Percentiles rank a stretch among this genome's conserved stretches.
phyloP scores from a whole-genome alignment of 306 rosid species.

The Fragaria iinumae region DNA sequence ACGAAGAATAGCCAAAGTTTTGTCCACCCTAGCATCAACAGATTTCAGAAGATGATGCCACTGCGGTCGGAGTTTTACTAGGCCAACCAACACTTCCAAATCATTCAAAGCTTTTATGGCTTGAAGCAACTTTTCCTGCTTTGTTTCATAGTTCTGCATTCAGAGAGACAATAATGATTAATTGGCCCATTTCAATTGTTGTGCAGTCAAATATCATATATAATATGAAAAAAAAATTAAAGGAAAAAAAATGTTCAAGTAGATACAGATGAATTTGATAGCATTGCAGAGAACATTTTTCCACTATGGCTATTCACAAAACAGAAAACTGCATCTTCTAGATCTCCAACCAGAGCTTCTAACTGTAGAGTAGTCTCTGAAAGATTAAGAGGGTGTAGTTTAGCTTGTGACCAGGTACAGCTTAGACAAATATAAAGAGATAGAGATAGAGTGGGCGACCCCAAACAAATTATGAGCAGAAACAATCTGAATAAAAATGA shows the following conservation, averaged over 20 bases:
- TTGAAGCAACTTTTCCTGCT: slow-evolving; percentile 57
- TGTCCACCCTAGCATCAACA: slow-evolving; percentile 64
- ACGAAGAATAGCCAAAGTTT: slow-evolving; percentile 52
- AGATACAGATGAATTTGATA: slow-evolving; percentile 37
- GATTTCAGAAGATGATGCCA: slow-evolving; percentile 58
- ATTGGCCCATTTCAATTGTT: slow-evolving; percentile 13
- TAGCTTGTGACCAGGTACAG: slow-evolving; percentile 32
- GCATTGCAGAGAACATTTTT: slow-evolving; percentile 45
- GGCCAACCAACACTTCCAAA: slow-evolving; percentile 45
- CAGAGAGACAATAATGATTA: slow-evolving; percentile 1
- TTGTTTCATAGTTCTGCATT: slow-evolving; percentile 52
- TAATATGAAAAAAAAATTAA: background rate
- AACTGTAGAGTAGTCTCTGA: slow-evolving; percentile 73
- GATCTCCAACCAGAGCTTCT: slow-evolving; percentile 80
- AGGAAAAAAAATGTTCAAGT: slow-evolving; percentile 29
- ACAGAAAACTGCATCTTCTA: slow-evolving; percentile 74
- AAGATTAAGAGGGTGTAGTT: slow-evolving; percentile 38
- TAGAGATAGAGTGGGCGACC: background rate
- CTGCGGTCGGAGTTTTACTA: slow-evolving; percentile 41
- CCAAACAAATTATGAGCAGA: slow-evolving; percentile 1
- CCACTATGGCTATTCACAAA: slow-evolving; percentile 50
- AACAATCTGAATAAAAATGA: background rate
- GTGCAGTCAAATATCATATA: slow-evolving; percentile 17
- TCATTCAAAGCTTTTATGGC: slow-evolving; percentile 58
- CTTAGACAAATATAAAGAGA: slow-evolving; percentile 6